Conservation (phyloP, 1,284 basidiomycete species). For the Microbotryum intermedium region DNA sequence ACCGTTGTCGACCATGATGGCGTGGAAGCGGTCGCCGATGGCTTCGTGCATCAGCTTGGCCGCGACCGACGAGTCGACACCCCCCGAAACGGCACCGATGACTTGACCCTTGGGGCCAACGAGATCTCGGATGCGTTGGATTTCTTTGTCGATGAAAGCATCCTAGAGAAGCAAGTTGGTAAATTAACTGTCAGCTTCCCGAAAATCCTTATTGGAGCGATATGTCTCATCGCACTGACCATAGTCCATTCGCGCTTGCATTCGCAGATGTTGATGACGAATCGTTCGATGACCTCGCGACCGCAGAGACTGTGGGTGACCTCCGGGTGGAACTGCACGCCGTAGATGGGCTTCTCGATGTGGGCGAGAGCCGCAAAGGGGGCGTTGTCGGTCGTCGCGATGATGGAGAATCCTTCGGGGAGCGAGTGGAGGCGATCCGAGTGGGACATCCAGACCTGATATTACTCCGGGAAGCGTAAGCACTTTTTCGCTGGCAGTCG, state of each 20-base stretch:
- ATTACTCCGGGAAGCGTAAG: neutral
- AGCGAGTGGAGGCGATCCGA: constrained; percentile 83
- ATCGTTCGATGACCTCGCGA: constrained; percentile 81
- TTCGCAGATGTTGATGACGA: constrained; percentile 76
- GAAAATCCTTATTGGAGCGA: neutral
- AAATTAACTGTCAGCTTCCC: neutral
- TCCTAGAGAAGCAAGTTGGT: too few species aligned
- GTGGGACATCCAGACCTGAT: constrained; percentile 99
- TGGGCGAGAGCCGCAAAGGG: constrained; percentile 93
- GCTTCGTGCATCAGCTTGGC: constrained; percentile 99
- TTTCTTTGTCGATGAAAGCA: constrained; percentile 97
- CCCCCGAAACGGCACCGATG: constrained; percentile 94
- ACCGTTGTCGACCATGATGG: constrained; percentile 99
- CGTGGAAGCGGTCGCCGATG: constrained; percentile 96
- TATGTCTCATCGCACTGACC: constrained; percentile 47
- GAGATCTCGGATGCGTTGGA: constrained; percentile 84
- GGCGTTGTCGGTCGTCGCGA: constrained; percentile 78
- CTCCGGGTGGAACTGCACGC: constrained; percentile 98
- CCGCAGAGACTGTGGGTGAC: constrained; percentile 91
- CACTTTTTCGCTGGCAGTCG: neutral
- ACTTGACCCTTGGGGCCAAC: constrained; percentile 92
- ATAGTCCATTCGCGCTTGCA: constrained; percentile 88
- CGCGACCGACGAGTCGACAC: constrained; percentile 95
- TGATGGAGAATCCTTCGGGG: constrained; percentile 76
- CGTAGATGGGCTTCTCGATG: constrained; percentile 79